A percentile compares a stretch with the other conserved stretches of the same genome.
Conservation (phyloP, 2,329 filamentous ascomycete genomes). For the Malbranchea cinnamomea region DNA sequence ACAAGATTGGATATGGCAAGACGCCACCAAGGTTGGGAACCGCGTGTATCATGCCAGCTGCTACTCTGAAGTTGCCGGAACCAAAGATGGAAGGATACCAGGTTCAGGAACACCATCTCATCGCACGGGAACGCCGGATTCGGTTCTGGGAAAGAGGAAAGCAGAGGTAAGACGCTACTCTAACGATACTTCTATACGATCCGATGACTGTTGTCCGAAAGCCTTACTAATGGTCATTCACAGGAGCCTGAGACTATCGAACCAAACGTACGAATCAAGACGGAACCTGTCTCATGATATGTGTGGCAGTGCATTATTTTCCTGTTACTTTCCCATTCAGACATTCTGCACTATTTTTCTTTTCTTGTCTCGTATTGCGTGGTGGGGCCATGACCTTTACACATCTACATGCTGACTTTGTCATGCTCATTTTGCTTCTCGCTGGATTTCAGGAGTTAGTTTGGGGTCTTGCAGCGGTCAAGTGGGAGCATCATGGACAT, state of each 20-base stretch:
- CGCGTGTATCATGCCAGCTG: constrained; percentile 85
- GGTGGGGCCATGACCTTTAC: too few relatives aligned
- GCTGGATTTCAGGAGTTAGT: too few relatives aligned
- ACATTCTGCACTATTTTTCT: too few relatives aligned
- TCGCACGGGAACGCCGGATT: constrained; percentile 40
- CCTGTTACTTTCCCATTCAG: not conserved
- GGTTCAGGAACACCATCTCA: constrained; percentile 18
- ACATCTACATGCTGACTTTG: too few relatives aligned
- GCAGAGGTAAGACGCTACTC: constrained; percentile 44
- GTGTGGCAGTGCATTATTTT: constrained; percentile 1
- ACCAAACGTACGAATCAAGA: constrained; percentile 26
- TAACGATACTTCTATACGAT: not conserved
- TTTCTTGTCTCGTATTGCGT: too few relatives aligned
- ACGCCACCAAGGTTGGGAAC: constrained; percentile 62
- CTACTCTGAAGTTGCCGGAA: constrained; percentile 69
- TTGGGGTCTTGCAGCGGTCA: too few relatives aligned
- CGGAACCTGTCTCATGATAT: constrained; percentile 19
- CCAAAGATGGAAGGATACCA: constrained; percentile 38
- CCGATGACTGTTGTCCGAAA: too few relatives aligned
- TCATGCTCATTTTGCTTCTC: too few relatives aligned
- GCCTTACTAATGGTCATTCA: not conserved
- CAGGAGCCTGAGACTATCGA: constrained; percentile 22
- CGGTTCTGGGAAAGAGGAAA: constrained; percentile 58
- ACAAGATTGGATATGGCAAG: constrained; percentile 95
- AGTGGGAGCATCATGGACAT: too few relatives aligned